Percentiles rank a stretch among this genome's conserved stretches.
Evolutionary conservation across 2,329 filamentous ascomycete species (phyloP).

Genomic region (Calonectria naviculata): DNA sequence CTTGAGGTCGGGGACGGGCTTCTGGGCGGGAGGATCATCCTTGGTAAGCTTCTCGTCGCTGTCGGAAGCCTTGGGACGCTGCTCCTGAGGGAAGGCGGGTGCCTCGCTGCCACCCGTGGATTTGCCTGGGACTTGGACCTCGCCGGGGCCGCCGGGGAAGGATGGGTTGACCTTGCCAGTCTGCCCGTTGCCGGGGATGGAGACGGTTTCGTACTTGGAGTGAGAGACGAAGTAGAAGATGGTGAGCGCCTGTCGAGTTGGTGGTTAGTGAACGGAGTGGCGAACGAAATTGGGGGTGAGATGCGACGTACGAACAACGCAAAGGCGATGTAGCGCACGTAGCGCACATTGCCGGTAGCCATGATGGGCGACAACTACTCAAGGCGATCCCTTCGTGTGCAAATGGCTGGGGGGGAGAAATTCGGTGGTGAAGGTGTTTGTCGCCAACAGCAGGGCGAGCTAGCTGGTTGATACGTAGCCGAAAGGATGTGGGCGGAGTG

Average conservation of each 20-base stretch:
- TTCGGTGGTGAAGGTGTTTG: slow-evolving; percentile 32
- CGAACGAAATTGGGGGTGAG: slow-evolving; percentile 13
- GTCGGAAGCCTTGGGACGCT: slow-evolving; percentile 21
- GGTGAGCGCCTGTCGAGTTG: slow-evolving; percentile 29
- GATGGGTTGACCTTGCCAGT: slow-evolving; percentile 15
- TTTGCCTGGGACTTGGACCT: slow-evolving; percentile 35
- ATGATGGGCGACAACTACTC: slow-evolving; percentile 51
- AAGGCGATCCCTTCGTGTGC: slow-evolving; percentile 22
- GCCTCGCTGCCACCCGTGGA: slow-evolving; percentile 32
- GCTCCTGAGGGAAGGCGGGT: slow-evolving; percentile 37
- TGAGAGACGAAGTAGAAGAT: slow-evolving; percentile 86
- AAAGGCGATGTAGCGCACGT: slow-evolving; percentile 82
- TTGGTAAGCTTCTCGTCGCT: slow-evolving; percentile 27
- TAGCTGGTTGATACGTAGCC: slow-evolving; percentile 1
- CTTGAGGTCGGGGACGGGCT: slow-evolving; percentile 33
- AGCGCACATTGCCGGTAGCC: slow-evolving; percentile 79
- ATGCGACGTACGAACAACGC: slow-evolving; percentile 79
- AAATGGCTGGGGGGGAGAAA: slow-evolving; percentile 21
- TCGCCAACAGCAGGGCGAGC: slow-evolving; percentile 13
- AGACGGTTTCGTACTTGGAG: slow-evolving; percentile 58
- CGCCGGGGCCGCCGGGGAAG: slow-evolving; percentile 39
- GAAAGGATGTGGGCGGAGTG: slow-evolving; percentile 20
- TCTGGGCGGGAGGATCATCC: slow-evolving; percentile 31
- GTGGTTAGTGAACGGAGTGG: slow-evolving; percentile 22
- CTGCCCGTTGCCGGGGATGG: slow-evolving; percentile 30